Evolutionary conservation across 179 eudicot species (phyloP).

Genomic region (Drosera spatulata): DNA sequence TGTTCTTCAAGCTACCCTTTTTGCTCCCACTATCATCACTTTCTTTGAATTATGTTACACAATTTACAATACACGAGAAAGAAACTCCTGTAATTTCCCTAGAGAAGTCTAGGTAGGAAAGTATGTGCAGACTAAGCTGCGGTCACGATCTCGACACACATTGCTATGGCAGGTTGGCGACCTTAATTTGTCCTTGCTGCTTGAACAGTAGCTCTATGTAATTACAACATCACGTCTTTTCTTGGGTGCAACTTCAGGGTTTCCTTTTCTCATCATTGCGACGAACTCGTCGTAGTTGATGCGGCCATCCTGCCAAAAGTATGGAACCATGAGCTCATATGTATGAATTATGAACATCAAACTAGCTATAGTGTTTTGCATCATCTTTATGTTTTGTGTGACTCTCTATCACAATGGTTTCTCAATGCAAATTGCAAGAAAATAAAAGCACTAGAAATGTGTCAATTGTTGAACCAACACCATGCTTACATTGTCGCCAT

Average conservation of each 20-base stretch:
- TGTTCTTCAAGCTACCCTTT: no score
- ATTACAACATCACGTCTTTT: not conserved
- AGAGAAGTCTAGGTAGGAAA: no score
- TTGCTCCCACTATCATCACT: no score
- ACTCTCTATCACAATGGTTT: not conserved
- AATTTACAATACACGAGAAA: no score
- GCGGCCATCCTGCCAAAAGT: slow-evolving; percentile 28
- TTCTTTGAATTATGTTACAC: no score
- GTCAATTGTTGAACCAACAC: no score
- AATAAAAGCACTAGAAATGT: no score
- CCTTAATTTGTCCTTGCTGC: not conserved
- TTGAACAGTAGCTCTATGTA: not conserved
- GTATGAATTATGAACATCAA: not conserved
- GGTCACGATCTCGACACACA: not conserved
- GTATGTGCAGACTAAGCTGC: no score
- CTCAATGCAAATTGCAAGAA: not conserved
- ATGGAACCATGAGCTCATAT: not conserved
- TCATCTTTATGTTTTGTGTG: not conserved
- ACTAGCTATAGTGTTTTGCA: not conserved
- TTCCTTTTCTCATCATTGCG: slow-evolving; percentile 52
- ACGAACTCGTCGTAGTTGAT: slow-evolving; percentile 21
- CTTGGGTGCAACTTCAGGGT: slow-evolving; percentile 19
- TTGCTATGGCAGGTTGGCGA: not conserved
- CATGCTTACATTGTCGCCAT: slow-evolving; percentile 48
- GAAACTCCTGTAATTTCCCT: no score